Evolutionary conservation across 2,329 filamentous ascomycete genomes (phyloP), one percentile per base, ranked within the genome.

Genomic region (Curvularia sp.): DNA sequence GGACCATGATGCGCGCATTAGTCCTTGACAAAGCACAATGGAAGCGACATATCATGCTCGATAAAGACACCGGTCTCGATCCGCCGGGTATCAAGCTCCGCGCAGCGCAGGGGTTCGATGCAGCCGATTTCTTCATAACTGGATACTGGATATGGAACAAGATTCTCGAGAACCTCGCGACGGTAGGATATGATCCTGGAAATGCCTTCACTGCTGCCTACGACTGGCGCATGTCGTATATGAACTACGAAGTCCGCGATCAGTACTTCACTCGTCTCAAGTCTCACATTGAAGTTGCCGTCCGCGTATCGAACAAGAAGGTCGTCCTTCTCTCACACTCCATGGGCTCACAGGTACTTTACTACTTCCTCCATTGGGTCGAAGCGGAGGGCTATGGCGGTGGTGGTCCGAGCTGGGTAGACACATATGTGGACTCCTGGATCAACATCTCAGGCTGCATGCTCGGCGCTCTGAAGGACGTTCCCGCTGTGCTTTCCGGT

Each of bases 71-170:
- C 0, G 95, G 95, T 0, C 82, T 99, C 21, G 95, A 99, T 75
- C 95, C 95, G 1, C 91, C 93, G 0, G 88, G 89, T 12, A 87
- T 98, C 69, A 98, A 98, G 80, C 80, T 99, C 19, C 87, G 95
- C 36, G 92, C 95, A 8, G 93, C 95, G 0, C 95, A 98, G 75
- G 95, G 95, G 1, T 99, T 99, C 69, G 95, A 99, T 77, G 95
- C 95, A 2, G 93, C 95, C 10, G 95, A 99, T 78, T 99, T 99
- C 80, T 95, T 96, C 78, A 88, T 89, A 64, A 88, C 86, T 1
- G 87, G 87, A 4, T 99, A 99, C 79, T 99, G 95, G 95, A 98
- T 99, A 60, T 97, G 93, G 93, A 97, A 92, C 80, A 98, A 98
- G 79, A 97, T 99, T 60, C 83, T 99, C 49, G 95, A 99, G 79